phyloP scores from a whole-genome alignment of 305 asterid genomes.

The Caryopteris hybrid region DNA sequence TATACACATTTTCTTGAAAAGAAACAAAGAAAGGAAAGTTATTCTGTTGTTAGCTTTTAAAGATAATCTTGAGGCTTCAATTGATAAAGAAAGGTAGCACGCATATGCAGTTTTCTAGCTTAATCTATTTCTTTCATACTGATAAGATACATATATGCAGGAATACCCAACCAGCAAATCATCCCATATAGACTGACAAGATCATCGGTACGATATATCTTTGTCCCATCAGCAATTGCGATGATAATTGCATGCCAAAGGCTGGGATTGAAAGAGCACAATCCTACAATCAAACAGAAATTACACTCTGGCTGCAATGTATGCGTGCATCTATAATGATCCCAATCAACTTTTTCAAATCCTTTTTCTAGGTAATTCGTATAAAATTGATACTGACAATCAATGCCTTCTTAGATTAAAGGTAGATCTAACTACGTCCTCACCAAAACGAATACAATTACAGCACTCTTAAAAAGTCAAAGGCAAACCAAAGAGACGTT shows the following conservation, averaged over 20 bases:
- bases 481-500: neutral
- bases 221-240: conserved; percentile 1
- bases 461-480: neutral
- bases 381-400: neutral
- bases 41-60: neutral
- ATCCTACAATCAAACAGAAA: neutral
- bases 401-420: neutral
- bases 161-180: neutral
- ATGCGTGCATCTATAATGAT: neutral
- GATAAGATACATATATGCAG: conserved; percentile 3
- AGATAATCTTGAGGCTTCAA: neutral
- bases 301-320: neutral
- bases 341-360: neutral
- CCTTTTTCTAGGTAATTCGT: neutral
- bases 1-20: neutral
- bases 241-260: neutral
- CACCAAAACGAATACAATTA: neutral
- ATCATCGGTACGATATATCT: neutral
- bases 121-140: neutral
- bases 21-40: neutral
- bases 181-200: neutral
- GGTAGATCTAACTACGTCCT: neutral
- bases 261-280: neutral
- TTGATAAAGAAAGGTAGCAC: neutral
- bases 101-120: neutral